These are phyloP conservation scores for Fibroporia radiculosa DNA, from an alignment of 768 basidiomycete genomes.

Conservation along the genomic window DNA sequence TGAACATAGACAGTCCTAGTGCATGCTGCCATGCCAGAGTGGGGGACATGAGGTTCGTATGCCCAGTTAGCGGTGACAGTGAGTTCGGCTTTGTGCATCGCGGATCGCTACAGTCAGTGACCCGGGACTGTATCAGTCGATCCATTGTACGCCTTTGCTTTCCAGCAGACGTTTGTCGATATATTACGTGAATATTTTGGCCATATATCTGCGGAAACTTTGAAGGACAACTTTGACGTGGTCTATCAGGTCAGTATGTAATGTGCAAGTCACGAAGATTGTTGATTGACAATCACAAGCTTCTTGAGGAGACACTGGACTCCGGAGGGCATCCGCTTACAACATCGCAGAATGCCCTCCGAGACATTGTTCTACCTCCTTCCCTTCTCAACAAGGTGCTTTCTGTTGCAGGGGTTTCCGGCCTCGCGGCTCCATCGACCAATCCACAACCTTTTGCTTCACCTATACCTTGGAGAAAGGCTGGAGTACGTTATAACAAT, in stretches of 20 bases:
- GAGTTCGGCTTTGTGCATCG: constrained; percentile 26
- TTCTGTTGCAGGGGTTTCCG: constrained; percentile 43
- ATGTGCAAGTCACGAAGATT: neutral
- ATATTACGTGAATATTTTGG: constrained; percentile 86
- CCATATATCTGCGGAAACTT: constrained; percentile 64
- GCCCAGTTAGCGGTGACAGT: constrained; percentile 83
- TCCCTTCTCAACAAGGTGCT: constrained; percentile 57
- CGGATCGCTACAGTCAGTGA: neutral
- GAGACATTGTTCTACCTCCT: constrained; percentile 91
- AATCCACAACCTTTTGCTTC: constrained; percentile 61
- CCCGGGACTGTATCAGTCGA: constrained; percentile 60
- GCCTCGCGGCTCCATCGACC: constrained; percentile 26
- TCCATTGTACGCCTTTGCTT: constrained; percentile 84
- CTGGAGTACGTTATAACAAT: constrained; percentile 71
- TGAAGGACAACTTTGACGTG: constrained; percentile 91
- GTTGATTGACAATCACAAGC: constrained; percentile 31
- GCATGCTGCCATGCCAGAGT: constrained; percentile 79
- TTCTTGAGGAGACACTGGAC: constrained; percentile 93
- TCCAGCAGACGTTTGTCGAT: constrained; percentile 77
- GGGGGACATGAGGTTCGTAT: constrained; percentile 70
- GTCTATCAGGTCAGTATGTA: constrained; percentile 72
- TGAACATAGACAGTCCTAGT: constrained; percentile 42
- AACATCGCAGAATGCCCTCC: constrained; percentile 81
- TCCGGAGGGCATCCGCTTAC: constrained; percentile 89
- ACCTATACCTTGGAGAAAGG: constrained; percentile 89